phyloP scores from a whole-genome alignment of 2,329 filamentous ascomycete species.

The Penicillium sp. region DNA sequence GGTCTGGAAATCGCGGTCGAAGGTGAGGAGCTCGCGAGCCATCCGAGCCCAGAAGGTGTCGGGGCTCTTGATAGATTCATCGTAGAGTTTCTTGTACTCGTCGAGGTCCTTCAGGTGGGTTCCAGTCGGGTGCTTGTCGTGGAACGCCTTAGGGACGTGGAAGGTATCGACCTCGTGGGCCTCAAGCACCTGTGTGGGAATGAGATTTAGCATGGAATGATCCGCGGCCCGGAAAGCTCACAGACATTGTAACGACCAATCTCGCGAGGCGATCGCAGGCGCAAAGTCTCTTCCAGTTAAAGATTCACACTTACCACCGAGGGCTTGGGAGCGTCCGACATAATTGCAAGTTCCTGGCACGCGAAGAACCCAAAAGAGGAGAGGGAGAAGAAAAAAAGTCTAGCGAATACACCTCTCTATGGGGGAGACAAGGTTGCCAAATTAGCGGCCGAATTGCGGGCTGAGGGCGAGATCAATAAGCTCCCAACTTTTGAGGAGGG shows the following conservation, averaged over 20 bases:
- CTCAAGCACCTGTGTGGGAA: constrained; percentile 44
- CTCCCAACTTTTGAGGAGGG: constrained; percentile 5
- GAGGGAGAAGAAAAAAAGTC: not conserved
- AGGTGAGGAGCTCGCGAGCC: constrained; percentile 86
- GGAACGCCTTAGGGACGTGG: constrained; percentile 62
- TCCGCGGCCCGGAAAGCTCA: not conserved
- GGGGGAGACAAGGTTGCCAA: not conserved
- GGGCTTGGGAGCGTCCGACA: constrained; percentile 46
- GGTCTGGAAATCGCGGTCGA: constrained; percentile 90
- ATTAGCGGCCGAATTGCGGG: not conserved
- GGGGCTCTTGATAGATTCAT: constrained; percentile 86
- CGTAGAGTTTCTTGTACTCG: constrained; percentile 67
- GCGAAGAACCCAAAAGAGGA: not conserved
- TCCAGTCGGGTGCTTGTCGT: constrained; percentile 62
- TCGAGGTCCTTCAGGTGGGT: constrained; percentile 63
- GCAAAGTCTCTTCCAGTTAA: not conserved
- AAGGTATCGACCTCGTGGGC: constrained; percentile 54
- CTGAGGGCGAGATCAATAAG: constrained; percentile 13
- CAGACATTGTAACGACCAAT: not conserved
- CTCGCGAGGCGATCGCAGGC: constrained; percentile 4
- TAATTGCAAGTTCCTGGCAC: constrained; percentile 27
- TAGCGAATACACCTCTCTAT: constrained; percentile 10
- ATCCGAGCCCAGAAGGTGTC: constrained; percentile 85
- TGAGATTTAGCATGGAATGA: constrained; percentile 18
- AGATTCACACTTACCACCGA: constrained; percentile 44